Percentiles rank a stretch among this genome's conserved stretches.
Conservation (phyloP, 2,329 filamentous ascomycete species). For the Aspergillus japonicus region DNA sequence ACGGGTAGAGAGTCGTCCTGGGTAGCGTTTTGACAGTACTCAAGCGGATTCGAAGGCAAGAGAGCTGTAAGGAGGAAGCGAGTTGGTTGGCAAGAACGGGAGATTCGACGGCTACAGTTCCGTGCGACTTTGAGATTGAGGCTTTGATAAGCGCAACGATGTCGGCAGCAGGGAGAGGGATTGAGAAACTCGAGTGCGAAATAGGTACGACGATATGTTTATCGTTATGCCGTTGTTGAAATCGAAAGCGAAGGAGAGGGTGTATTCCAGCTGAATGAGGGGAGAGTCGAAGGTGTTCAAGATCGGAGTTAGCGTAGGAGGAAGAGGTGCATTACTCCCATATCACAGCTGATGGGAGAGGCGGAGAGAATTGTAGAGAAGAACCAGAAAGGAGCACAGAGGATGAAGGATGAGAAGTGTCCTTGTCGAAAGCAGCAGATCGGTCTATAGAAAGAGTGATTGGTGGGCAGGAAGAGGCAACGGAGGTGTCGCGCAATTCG, state of each 20-base stretch:
- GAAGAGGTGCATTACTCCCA: constrained; percentile 8
- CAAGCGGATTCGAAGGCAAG: not conserved
- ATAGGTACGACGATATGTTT: not conserved
- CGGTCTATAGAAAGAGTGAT: constrained; percentile 6
- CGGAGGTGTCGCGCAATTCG: constrained; percentile 19
- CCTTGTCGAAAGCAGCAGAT: not conserved
- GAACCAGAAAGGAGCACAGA: not conserved
- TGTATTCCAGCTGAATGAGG: not conserved
- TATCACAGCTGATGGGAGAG: constrained; percentile 3
- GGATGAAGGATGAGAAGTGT: not conserved
- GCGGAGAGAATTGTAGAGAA: not conserved
- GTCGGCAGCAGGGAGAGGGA: not conserved
- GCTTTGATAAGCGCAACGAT: not conserved
- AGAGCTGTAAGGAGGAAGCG: not conserved
- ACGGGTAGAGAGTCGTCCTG: not conserved
- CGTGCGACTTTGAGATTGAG: not conserved
- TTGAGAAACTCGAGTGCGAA: not conserved
- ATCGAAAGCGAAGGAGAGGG: not conserved
- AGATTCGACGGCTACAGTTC: not conserved
- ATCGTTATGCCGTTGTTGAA: not conserved
- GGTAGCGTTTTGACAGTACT: not conserved
- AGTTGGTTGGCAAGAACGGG: not conserved
- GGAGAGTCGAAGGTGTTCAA: not conserved
- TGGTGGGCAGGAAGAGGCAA: constrained; percentile 5
- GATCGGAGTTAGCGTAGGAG: constrained; percentile 4